Evolutionary conservation across 1,139 yeast species (phyloP), one percentile per base, ranked within the genome.

Genomic region (Pichia sp.): DNA sequence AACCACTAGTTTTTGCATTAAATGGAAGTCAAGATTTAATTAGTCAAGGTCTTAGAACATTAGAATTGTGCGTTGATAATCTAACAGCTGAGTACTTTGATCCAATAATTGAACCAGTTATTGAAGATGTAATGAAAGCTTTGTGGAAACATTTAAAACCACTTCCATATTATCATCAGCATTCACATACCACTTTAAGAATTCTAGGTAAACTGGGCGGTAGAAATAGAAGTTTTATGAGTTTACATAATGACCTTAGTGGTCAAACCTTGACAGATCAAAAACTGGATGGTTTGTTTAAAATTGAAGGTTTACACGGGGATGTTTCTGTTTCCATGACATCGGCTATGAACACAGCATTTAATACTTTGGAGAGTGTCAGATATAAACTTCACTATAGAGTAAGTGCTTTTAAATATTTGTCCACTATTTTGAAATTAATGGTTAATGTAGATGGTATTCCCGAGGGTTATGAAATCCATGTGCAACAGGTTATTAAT

Each of bases 131-230:
- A 2, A 87, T 90, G 89, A 83, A 85, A 33, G 96, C 97, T 0
- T 73, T 95, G 46, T 95, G 97, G 95, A 85, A 82, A 58, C 95
- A 93, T 60, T 71, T 95, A 58, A 84, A 84, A 58, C 99, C 99
- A 1, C 79, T 90, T 43, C 99, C 99, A 0, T 90, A 90, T 66
- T 87, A 84, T 58, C 97, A 90, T 58, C 93, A 86, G 62, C 96
- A 91, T 61, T 86, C 96, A 25, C 99, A 95, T 64, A 89, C 96
- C 0, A 93, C 98, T 0, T 83, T 93, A 53, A 78, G 99, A 56
- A 89, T 95, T 46, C 73, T 95, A 53, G 99, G 99, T 49, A 95
- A 95, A 65, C 73, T 95, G 43, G 99, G 99, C 41, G 99, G 99
- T 2, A 79, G 99, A 66, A 93, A 93, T 62, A 84, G 97, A 60